Evolutionary conservation across 495 filamentous ascomycete genomes (phyloP).

Genomic region (Talaromyces nanjingensis): DNA sequence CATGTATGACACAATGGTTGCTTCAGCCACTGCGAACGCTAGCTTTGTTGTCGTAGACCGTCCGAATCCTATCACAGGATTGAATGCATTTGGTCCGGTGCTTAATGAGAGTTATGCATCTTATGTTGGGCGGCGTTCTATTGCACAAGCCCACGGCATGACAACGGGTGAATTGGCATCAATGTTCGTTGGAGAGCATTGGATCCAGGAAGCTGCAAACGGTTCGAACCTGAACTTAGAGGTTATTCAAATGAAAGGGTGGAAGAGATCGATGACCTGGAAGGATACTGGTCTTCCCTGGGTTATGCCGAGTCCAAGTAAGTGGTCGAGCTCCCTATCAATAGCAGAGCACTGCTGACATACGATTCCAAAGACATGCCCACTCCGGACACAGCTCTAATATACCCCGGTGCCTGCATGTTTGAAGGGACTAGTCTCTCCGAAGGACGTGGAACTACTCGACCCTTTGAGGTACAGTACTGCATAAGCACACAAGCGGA

Average conservation of each 20-base stretch:
- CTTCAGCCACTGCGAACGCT: neutral
- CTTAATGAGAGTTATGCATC: conserved; percentile 10
- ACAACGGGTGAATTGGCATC: conserved; percentile 5
- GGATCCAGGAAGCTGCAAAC: conserved; percentile 5
- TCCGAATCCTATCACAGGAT: conserved; percentile 7
- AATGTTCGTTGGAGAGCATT: conserved; percentile 7
- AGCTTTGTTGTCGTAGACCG: conserved; percentile 7
- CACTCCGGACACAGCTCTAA: conserved; percentile 6
- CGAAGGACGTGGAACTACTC: conserved; percentile 8
- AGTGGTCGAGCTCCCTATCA: no score
- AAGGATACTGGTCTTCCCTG: conserved; percentile 9
- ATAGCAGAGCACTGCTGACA: neutral
- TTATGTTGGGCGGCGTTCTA: conserved; percentile 8
- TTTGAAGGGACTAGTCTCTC: conserved; percentile 9
- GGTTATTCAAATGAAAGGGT: conserved; percentile 6
- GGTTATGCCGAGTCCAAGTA: conserved; percentile 10
- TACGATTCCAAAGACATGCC: conserved; percentile 1
- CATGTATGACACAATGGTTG: conserved; percentile 10
- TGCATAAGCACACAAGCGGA: neutral
- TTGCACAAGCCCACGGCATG: conserved; percentile 10
- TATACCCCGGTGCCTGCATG: conserved; percentile 9
- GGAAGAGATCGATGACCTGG: conserved; percentile 9
- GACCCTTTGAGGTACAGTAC: conserved; percentile 7
- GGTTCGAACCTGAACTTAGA: neutral
- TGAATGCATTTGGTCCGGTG: conserved; percentile 8